Conservation (phyloP, 2,329 filamentous ascomycete species). For the Colletotrichum tropicale region DNA sequence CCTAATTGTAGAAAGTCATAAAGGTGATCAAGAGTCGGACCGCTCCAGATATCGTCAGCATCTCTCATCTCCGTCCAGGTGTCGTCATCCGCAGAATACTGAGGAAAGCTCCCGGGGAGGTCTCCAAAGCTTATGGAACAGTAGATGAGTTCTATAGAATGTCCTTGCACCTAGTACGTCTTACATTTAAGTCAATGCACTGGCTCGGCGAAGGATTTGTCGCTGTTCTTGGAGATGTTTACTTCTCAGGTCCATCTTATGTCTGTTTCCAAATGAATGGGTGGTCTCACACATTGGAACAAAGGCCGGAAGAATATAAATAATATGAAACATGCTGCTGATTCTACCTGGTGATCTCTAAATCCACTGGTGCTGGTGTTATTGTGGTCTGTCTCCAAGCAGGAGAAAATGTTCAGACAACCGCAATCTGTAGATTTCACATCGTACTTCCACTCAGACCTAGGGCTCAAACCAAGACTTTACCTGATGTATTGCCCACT, state of each 20-base stretch:
- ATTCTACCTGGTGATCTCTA: not conserved
- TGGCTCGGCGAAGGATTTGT: not conserved
- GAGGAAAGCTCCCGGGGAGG: fast-evolving
- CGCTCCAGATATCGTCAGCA: not conserved
- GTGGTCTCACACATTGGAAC: not conserved
- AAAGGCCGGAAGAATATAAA: not conserved
- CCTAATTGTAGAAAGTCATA: not conserved
- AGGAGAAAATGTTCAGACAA: not conserved
- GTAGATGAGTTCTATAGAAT: not conserved
- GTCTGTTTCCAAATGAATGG: not conserved
- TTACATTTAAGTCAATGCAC: fast-evolving
- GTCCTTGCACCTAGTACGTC: not conserved
- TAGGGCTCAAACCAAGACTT: not conserved
- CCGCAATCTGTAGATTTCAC: not conserved
- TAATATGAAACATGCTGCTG: not conserved
- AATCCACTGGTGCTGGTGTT: not conserved
- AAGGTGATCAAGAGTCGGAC: not conserved
- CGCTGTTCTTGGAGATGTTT: not conserved
- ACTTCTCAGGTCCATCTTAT: not conserved
- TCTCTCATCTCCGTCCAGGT: not conserved
- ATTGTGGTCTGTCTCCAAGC: not conserved
- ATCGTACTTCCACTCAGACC: not conserved
- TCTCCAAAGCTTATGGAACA: not conserved
- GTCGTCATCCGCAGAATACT: not conserved
- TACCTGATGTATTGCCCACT: not conserved